Percentiles rank a stretch among this genome's conserved stretches.
Evolutionary conservation across 1,284 basidiomycete genomes (phyloP).

Genomic region (Neotropicomus parvogracilis): DNA sequence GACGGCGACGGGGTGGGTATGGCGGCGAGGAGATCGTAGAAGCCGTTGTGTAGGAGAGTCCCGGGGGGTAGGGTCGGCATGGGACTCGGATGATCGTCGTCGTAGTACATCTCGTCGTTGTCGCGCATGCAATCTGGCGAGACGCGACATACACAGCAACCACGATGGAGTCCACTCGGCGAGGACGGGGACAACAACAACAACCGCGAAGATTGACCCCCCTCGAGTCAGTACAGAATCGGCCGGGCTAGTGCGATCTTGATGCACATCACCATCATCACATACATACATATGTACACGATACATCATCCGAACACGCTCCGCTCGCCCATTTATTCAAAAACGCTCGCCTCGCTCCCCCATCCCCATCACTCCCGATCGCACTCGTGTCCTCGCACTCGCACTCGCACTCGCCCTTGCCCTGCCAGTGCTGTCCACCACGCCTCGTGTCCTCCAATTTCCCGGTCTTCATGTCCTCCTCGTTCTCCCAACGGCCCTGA

Average conservation of each 20-base stretch:
- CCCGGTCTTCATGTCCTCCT: conserved; percentile 46
- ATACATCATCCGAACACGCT: conserved; percentile 29
- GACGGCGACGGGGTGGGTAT: conserved; percentile 69
- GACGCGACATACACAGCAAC: too few species aligned
- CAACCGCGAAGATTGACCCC: conserved; percentile 32
- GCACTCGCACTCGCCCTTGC: conserved; percentile 35
- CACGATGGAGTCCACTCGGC: too few species aligned
- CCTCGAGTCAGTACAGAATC: too few species aligned
- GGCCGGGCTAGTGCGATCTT: too few species aligned
- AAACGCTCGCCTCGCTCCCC: conserved; percentile 20
- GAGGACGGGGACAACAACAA: conserved; percentile 18
- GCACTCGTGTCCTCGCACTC: conserved; percentile 30
- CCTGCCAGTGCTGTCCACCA: conserved; percentile 38
- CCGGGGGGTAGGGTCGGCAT: conserved; percentile 54
- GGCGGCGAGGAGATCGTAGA: conserved; percentile 82
- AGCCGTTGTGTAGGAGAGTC: conserved; percentile 77
- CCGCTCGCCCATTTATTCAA: conserved; percentile 34
- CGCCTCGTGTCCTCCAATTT: conserved; percentile 43
- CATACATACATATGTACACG: too few species aligned
- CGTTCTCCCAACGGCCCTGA: conserved; percentile 42
- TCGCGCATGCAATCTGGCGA: too few species aligned
- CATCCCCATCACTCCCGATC: conserved; percentile 29
- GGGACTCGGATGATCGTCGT: too few species aligned
- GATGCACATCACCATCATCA: too few species aligned
- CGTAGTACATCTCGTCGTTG: too few species aligned